Evolutionary conservation across 768 basidiomycete genomes (phyloP).

Genomic region (Paxillus involutus): DNA sequence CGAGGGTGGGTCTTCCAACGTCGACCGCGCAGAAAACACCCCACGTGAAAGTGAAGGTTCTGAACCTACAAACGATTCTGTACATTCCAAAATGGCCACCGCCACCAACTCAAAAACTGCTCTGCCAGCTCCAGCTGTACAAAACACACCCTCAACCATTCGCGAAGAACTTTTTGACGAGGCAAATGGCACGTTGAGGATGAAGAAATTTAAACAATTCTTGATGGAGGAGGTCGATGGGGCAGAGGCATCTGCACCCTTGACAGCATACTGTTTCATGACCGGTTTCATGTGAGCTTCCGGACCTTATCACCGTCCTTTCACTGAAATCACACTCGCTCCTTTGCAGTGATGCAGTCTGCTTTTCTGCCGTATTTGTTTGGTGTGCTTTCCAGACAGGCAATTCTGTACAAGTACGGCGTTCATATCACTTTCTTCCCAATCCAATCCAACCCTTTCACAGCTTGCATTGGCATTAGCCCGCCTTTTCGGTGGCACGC

Average conservation of each 20-base stretch:
- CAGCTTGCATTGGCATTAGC: slow-evolving; percentile 81
- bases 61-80: not conserved
- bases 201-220: slow-evolving; percentile 9
- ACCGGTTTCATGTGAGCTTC: slow-evolving; percentile 68
- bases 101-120: not conserved
- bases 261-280: slow-evolving; percentile 75
- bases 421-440: not conserved
- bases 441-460: not conserved
- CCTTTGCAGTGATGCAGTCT: slow-evolving; percentile 57
- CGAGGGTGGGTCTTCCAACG: not conserved
- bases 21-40: not conserved
- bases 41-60: not conserved
- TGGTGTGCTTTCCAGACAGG: slow-evolving; percentile 90
- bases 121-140: not conserved
- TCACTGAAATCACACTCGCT: not conserved
- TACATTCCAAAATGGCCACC: not conserved
- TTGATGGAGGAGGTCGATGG: slow-evolving; percentile 27
- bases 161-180: slow-evolving; percentile 13
- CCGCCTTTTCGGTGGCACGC: slow-evolving; percentile 62
- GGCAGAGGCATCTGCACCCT: slow-evolving; percentile 43
- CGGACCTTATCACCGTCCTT: not conserved
- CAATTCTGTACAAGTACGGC: slow-evolving; percentile 62
- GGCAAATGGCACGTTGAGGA: not conserved
- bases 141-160: not conserved
- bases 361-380: slow-evolving; percentile 77